Conservation (phyloP, 305 asterid species). For the Ilex paraguariensis region DNA sequence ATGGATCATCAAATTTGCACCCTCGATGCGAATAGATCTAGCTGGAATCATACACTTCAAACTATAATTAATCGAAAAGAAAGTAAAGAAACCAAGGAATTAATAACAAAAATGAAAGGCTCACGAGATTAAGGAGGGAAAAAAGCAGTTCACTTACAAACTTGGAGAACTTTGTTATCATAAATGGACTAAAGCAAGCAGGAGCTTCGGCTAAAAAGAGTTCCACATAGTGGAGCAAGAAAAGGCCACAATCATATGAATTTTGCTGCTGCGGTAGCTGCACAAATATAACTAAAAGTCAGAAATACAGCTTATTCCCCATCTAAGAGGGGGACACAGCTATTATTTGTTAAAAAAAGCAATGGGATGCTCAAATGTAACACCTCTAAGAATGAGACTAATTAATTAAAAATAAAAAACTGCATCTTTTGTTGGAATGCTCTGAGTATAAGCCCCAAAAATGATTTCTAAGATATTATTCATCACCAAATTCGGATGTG, state of each 20-base stretch:
- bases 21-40: too few species aligned
- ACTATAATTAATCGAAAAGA: too few species aligned
- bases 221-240: conserved; percentile 92
- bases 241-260: conserved; percentile 88
- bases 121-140: conserved; percentile 7
- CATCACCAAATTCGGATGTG: neutral
- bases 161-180: conserved; percentile 48
- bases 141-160: conserved; percentile 56
- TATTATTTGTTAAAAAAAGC: conserved; percentile 3
- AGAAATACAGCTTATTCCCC: conserved; percentile 13
- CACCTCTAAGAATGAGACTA: neutral
- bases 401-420: neutral
- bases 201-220: conserved; percentile 82
- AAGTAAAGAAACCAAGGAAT: too few species aligned
- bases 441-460: too few species aligned
- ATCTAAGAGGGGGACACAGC: conserved; percentile 3
- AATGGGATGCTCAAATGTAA: neutral
- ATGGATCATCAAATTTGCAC: too few species aligned
- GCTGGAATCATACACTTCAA: too few species aligned
- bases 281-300: conserved; percentile 26
- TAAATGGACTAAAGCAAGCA: conserved; percentile 51
- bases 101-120: too few species aligned
- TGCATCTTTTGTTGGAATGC: neutral
- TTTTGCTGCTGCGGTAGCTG: conserved; percentile 98
- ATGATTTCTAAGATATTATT: too few species aligned